Base-by-base conservation (phyloP, 2,329 filamentous ascomycete genomes). In the Rosellinia necatrix region DNA sequence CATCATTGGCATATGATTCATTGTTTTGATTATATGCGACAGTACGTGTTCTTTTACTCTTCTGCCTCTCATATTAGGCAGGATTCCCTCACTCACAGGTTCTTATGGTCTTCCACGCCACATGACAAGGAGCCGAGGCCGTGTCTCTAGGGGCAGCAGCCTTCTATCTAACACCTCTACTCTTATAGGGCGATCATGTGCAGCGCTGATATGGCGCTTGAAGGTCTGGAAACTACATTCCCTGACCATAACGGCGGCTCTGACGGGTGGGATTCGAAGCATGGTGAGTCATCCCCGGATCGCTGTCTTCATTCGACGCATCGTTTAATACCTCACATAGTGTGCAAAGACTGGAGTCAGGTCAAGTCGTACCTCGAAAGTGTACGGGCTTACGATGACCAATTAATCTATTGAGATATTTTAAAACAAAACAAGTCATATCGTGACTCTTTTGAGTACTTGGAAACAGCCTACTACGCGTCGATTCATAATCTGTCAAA, bases 1-100 rank as follows among this genome's bases (percentile, higher is more conserved):
- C 74, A 77, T 65, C 74, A 77, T 65, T 77, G 74, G 73, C 76
- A 79, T 66, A 76, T 79, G 70, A 74, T 75, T 49, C 77, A 79
- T 69, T 79, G 77, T 70, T 76, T 78, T 65, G 74, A 76, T 62
- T 79, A 79, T 64, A 72, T 79, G 67, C 70, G 77, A 9, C 74
- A 79, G 64, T 52, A 44, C 15, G 49, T 27, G 17, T 27, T 19
- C 19, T 19, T n/a, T 24, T 8, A 10, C 8, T 21, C 27, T 34
- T 2, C 5, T 32, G 15, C 12, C 10, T 4, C 21, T 12, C n/a
- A n/a, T n/a, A 8, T 24, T 17, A 22, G 6, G 15, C 15, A 13
- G 29, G 21, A 10, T 8, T 27, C 9, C n/a, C n/a, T n/a, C n/a
- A n/a, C n/a, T n/a, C n/a, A n/a, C n/a, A n/a, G n/a, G n/a, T n/a